Evolutionary conservation across 1,139 yeast genomes (phyloP).

Genomic region (Scheffersomyces quercinus): DNA sequence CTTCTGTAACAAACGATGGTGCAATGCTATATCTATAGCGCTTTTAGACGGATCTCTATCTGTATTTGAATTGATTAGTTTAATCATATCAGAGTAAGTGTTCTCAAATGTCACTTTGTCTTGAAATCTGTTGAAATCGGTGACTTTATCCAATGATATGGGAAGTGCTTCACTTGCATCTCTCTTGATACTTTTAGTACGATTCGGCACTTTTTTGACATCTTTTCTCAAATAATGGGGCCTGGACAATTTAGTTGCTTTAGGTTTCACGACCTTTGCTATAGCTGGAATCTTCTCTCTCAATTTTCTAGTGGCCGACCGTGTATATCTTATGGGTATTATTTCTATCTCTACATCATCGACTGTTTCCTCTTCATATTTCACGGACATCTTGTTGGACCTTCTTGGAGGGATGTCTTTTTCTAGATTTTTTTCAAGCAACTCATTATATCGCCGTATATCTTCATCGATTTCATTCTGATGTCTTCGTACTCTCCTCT

Average conservation of each 20-base stretch:
- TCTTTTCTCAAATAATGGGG: too few relatives aligned
- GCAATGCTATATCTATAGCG: conserved; percentile 24
- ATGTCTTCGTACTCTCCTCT: conserved; percentile 8
- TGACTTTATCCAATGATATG: not conserved
- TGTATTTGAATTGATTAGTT: conserved; percentile 14
- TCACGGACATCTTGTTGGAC: conserved; percentile 1
- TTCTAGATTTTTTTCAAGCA: conserved; percentile 17
- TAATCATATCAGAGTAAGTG: conserved; percentile 21
- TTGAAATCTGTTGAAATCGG: conserved; percentile 13
- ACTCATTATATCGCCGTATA: conserved; percentile 19
- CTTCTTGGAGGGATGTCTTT: conserved; percentile 30
- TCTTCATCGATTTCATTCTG: conserved; percentile 19
- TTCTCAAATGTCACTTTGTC: conserved; percentile 14
- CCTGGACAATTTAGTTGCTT: too few relatives aligned
- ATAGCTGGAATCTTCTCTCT: not conserved
- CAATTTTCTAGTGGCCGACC: not conserved
- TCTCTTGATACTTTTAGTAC: not conserved
- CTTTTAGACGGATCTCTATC: conserved; percentile 11
- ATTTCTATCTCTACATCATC: not conserved
- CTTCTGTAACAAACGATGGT: conserved; percentile 24
- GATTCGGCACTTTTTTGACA: too few relatives aligned
- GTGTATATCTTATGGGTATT: not conserved
- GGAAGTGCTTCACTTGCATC: not conserved
- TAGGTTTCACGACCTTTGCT: too few relatives aligned
- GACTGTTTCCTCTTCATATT: not conserved